Evolutionary conservation across 2,329 filamentous ascomycete species (phyloP).

Genomic region (Colletotrichum plurivorum): DNA sequence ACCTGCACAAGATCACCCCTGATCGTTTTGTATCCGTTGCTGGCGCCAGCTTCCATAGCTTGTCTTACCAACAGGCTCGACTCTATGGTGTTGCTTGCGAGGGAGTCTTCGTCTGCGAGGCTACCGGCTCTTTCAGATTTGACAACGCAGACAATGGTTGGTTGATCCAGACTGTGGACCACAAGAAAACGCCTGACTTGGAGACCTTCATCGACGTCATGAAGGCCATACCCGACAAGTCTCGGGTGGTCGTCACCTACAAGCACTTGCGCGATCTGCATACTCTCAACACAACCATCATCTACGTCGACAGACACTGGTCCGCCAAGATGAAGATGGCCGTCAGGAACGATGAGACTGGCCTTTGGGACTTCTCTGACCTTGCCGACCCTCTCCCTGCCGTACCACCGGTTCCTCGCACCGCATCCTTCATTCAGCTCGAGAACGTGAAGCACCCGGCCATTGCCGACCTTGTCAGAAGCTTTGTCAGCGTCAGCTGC

Average conservation of each 20-base stretch:
- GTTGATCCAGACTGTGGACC: slow-evolving; percentile 93
- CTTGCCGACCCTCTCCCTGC: slow-evolving; percentile 86
- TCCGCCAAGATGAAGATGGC: slow-evolving; percentile 94
- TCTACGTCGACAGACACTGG: slow-evolving; percentile 96
- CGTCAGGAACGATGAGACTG: slow-evolving; percentile 88
- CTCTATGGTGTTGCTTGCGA: slow-evolving; percentile 93
- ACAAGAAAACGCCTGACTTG: slow-evolving; percentile 90
- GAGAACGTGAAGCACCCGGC: slow-evolving; percentile 90
- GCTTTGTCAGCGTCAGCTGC: slow-evolving; percentile 93
- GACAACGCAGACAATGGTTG: slow-evolving; percentile 93
- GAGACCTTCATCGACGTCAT: slow-evolving; percentile 92
- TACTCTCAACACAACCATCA: slow-evolving; percentile 91
- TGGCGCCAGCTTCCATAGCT: slow-evolving; percentile 93
- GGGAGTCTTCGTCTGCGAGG: slow-evolving; percentile 95
- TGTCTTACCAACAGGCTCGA: slow-evolving; percentile 98
- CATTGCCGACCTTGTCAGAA: slow-evolving; percentile 93
- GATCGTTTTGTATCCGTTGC: slow-evolving; percentile 96
- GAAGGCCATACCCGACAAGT: slow-evolving; percentile 84
- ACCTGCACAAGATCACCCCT: slow-evolving; percentile 94
- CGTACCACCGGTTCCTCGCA: slow-evolving; percentile 77
- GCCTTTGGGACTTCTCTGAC: slow-evolving; percentile 94
- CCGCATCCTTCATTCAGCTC: slow-evolving; percentile 92
- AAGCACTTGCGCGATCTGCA: slow-evolving; percentile 96
- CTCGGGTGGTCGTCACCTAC: slow-evolving; percentile 93
- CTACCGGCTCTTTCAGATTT: slow-evolving; percentile 93